Base-by-base conservation (phyloP, 306 rosid genomes). In the Trifolium subterraneum region DNA sequence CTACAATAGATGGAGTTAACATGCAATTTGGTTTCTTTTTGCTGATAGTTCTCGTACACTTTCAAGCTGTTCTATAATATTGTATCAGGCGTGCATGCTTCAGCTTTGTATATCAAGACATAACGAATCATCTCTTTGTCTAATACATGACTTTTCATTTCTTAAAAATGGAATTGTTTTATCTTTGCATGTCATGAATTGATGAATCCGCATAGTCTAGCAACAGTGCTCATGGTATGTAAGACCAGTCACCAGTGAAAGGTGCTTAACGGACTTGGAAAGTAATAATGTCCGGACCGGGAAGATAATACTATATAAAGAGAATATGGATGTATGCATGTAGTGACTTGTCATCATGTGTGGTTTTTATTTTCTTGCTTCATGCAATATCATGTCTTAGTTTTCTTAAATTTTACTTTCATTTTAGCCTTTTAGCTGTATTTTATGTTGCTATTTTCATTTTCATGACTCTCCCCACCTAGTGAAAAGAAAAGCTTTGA, bases 121-220 rank as follows among this genome's bases (percentile, higher is more conserved):
- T 19, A 66, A n/a, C 6, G 15, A 48, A 69, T 4, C 68, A 15
- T 62, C 75, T 59, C 65, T 72, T 72, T 58, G 36, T 35, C 62
- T 44, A 33, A 79, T 45, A 31, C 62, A 72, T 15, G 23, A 16
- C 13, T 72, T 47, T 36, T 55, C 23, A 16, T 10, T 23, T 52
- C 61, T 54, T 54, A 10, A 70, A 61, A 61, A 23, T 64, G 39
- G 18, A 52, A 42, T 36, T 55, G n/a, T 36, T 36, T 64, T 22
- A 18, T 61, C 68, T 72, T 72, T 79, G 69, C 45, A 42, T 72
- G 56, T 65, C 70, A 44, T 65, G 48, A 42, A 71, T 41, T 62
- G 73, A 19, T 71, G 73, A 78, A 41, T 44, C 51, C 5, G 8
- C 25, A 18, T 29, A 71, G 73, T 29, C 41, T 33, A 67, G 41